These are phyloP conservation scores for Agarophyton chilense DNA, from an alignment of 23 red algal species.

Conservation along the genomic window DNA sequence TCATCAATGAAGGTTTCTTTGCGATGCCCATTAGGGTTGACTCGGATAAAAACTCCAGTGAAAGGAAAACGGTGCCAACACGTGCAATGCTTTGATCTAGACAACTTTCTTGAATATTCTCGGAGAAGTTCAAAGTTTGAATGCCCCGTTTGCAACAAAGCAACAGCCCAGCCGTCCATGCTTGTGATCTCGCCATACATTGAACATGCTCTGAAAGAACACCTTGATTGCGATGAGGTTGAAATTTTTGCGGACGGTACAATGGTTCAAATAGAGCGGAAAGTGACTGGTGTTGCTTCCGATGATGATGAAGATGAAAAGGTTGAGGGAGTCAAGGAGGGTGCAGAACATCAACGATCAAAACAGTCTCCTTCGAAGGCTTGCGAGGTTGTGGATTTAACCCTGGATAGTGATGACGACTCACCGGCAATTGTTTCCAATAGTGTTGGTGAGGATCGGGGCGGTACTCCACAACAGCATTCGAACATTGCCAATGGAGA, in stretches of 20 bases:
- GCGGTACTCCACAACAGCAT: background rate
- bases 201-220: conserved; percentile 27
- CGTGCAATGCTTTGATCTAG: conserved; percentile 85
- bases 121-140: conserved; percentile 69
- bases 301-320: conserved; percentile 51
- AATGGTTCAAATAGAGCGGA: conserved; percentile 30
- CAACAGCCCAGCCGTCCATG: conserved; percentile 21
- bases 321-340: background rate
- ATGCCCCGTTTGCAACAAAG: conserved; percentile 75
- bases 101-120: conserved; percentile 68
- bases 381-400: conserved; percentile 52
- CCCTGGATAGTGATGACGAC: conserved; percentile 61
- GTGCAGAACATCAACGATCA: background rate
- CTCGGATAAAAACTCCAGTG: conserved; percentile 68
- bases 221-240: conserved; percentile 59
- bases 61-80: conserved; percentile 63
- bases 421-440: background rate
- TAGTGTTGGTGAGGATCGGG: background rate
- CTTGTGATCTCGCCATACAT: conserved; percentile 57
- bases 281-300: conserved; percentile 53
- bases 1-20: conserved; percentile 56
- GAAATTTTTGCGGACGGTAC: conserved; percentile 46
- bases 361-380: conserved; percentile 4
- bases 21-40: conserved; percentile 68
- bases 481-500: background rate